Percentiles rank a stretch among this genome's conserved stretches.
phyloP scores from a whole-genome alignment of 1,284 basidiomycete genomes.

The Heliocybe sulcata region DNA sequence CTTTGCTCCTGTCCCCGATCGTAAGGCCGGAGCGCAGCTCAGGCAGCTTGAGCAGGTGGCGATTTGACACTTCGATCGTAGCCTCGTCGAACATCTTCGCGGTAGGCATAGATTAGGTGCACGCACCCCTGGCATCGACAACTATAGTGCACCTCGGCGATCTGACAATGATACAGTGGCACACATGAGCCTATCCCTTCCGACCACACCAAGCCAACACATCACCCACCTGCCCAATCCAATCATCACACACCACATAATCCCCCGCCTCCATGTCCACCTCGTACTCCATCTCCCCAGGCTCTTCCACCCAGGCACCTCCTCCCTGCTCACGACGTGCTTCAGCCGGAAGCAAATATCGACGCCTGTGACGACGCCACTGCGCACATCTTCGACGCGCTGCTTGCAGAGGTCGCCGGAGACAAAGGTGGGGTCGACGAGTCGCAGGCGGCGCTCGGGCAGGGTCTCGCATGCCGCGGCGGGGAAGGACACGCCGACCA shows the following conservation, averaged over 20 bases:
- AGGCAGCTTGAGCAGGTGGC: slow-evolving; percentile 59
- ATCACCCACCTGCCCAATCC: slow-evolving; percentile 93
- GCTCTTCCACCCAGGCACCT: slow-evolving; percentile 58
- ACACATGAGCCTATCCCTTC: neutral
- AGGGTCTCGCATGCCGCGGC: slow-evolving; percentile 61
- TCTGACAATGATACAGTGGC: too few species aligned
- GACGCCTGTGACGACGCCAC: slow-evolving; percentile 67
- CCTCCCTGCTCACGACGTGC: slow-evolving; percentile 66
- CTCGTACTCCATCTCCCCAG: slow-evolving; percentile 53
- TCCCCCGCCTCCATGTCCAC: slow-evolving; percentile 70
- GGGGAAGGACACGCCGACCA: slow-evolving; percentile 76
- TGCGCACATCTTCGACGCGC: slow-evolving; percentile 64
- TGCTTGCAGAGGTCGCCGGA: slow-evolving; percentile 83
- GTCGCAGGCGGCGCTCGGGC: slow-evolving; percentile 58
- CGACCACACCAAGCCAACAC: slow-evolving; percentile 16
- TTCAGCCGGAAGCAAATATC: slow-evolving; percentile 60
- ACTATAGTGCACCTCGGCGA: too few species aligned
- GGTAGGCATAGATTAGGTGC: neutral
- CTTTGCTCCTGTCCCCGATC: slow-evolving; percentile 66
- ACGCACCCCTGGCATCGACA: slow-evolving; percentile 43
- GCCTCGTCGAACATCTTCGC: slow-evolving; percentile 81
- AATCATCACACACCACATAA: slow-evolving; percentile 77
- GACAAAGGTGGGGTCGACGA: slow-evolving; percentile 77
- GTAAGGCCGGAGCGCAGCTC: slow-evolving; percentile 67
- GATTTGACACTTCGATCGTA: slow-evolving; percentile 52